Evolutionary conservation across 2,329 filamentous ascomycete species (phyloP), one percentile per base, ranked within the genome.

Genomic region (Stachybotrys echinatus): DNA sequence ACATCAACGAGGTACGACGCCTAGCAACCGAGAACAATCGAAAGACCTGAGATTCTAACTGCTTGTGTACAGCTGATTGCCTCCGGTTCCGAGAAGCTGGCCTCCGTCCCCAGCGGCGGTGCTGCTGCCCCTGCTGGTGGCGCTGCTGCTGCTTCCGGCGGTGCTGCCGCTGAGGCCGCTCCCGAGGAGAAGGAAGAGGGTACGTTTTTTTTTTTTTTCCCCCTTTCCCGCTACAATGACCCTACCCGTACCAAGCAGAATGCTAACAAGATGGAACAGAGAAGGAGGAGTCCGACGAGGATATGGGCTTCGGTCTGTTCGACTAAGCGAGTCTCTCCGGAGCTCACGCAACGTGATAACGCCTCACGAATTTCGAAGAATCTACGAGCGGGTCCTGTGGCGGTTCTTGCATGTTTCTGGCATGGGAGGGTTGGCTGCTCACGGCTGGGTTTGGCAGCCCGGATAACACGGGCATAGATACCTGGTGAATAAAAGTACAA

Each of bases 41-140:
- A n/a, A n/a, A 40, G 38, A 22, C 14, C 50, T 5, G 19, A 40
- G 21, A 20, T 52, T 44, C 62, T 65, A 50, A 65, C 54, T 50
- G 4, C 2, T 21, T 19, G 10, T 37, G 5, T 44, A 56, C 64
- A 97, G 94, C 80, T 99, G 76, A 96, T 99, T 74, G 66, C 89
- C 66, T 84, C 92, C 76, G 94, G 94, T 71, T 84, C 88, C 61
- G 69, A 79, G 75, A 99, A 99, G 87, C 90, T 99, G 68, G 94
- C 94, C 65, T 96, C 92, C 76, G 92, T 99, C 70, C 92, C 94
- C 75, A 90, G 89, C 68, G 94, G 92, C 67, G 92, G 92, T 74
- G 82, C 79, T 68, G 90, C 84, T 71, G 88, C 80, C 74, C 88
- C 80, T 65, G 78, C 77, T 66, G 79, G 77, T 65, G 80, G 79